Evolutionary conservation across 2,329 filamentous ascomycete genomes (phyloP), one percentile per base, ranked within the genome.

Genomic region (Xylaria arbuscula): DNA sequence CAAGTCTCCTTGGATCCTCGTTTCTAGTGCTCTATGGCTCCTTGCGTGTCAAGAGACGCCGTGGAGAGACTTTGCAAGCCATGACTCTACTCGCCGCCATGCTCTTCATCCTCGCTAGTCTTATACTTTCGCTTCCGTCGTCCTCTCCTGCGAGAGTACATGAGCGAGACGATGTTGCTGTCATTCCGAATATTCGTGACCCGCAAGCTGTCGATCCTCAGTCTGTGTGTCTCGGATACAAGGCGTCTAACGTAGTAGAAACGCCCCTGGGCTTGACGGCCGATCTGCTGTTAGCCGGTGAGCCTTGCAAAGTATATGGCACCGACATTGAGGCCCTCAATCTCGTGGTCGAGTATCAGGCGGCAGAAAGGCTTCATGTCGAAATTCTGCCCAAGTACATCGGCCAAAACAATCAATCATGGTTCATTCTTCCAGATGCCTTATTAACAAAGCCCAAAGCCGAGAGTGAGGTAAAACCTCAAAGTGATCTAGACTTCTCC

Each of bases 241-340:
- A 77, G 34, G 91, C 90, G 1, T 86, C 84, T 19, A 88, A 91
- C 75, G 83, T 93, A 15, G 78, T 82, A 60, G 79, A 83, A 59
- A 86, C 82, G 0, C 75, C 78, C 42, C 82, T 81, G 58, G 88
- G 88, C 9, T 81, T 96, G 62, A 92, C 87, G 0, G 93, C 93
- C 1, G 86, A 91, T 71, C 83, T 97, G 56, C 85, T 80, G 2
- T 85, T 97, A 11, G 91, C 91, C 8, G 93, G 92, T 0, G 75
- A 83, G 10, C 84, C 90, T 6, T 96, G 93, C 82, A 92, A 95
- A 78, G 87, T 89, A 24, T 97, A 95, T 71, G 93, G 93, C 0
- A 90, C 85, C 8, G 93, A 97, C 76, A 82, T 97, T 34, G 84
- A 89, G 28, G 82, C 85, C 4, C 81, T 97, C 57, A 86, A 84